Conservation (phyloP, 371 early-diverging fungal genomes). For the Rhizopus delemar region DNA sequence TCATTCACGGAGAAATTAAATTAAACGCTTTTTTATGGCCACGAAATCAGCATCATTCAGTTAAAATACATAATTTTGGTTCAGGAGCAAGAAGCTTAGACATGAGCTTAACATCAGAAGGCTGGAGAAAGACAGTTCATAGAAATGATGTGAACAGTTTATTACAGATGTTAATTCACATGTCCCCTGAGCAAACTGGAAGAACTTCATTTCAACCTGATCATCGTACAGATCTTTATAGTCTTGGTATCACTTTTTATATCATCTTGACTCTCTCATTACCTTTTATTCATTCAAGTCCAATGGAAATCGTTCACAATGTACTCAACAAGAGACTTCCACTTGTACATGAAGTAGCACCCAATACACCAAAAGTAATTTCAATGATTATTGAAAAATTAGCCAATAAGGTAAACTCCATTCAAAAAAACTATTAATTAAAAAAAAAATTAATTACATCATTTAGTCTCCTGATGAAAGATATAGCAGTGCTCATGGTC, state of each 20-base stretch:
- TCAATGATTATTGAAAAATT: constrained; percentile 58
- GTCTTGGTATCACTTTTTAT: constrained; percentile 58
- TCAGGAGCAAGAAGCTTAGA: constrained; percentile 45
- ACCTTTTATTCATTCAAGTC: constrained; percentile 53
- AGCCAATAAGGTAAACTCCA: constrained; percentile 52
- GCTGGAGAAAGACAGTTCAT: constrained; percentile 47
- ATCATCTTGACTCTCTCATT: constrained; percentile 50
- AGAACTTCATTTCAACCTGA: constrained; percentile 62
- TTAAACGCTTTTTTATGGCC: constrained; percentile 50
- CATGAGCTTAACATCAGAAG: constrained; percentile 44
- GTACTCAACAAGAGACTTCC: constrained; percentile 56
- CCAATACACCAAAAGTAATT: constrained; percentile 49
- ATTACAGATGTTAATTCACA: constrained; percentile 42
- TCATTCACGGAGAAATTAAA: constrained; percentile 51
- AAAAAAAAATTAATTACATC: too few relatives aligned
- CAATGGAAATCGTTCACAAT: constrained; percentile 61
- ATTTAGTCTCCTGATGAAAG: constrained; percentile 61
- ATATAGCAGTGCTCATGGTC: constrained; percentile 61
- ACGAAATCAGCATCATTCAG: constrained; percentile 14
- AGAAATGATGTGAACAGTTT: constrained; percentile 35
- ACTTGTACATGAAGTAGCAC: constrained; percentile 40
- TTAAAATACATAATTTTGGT: constrained; percentile 51
- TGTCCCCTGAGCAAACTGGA: constrained; percentile 65
- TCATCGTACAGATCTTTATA: constrained; percentile 63
- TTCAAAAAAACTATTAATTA: neutral